Base-by-base conservation (phyloP, 306 rosid species). In the Acacia confusa region DNA sequence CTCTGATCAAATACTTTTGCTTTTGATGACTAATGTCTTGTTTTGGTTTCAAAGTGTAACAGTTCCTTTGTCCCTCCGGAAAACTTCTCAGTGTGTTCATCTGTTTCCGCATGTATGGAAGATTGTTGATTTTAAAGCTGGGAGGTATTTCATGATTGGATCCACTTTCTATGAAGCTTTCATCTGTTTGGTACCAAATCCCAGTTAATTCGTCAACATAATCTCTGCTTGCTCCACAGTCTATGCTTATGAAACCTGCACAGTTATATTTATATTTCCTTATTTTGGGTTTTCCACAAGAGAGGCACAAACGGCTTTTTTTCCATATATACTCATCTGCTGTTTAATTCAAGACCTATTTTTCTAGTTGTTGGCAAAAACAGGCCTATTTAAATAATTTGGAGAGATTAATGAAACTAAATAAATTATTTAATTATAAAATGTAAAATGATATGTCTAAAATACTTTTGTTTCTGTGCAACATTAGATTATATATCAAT, bases 1-100 rank as follows among this genome's bases (percentile, higher is more conserved):
- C 85, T 75, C 90, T 58, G 34, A 90, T 82, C 58, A 90, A 27
- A 58, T 84, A 86, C 1, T 69, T 84, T 50, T 20, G 53, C 44
- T 44, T 44, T 9, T 83, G 3, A 43, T 43, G 2, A 3, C 15
- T 0, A 0, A 4, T 16, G 7, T 48, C 60, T 64, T 47, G 79
- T 1, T 80, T 79, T 0, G 88, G 84, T 9, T 55, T 84, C 22
- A 88, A 38, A 27, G 60, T 75, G 81, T 82, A 90, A 81, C 93
- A 90, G 40, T 78, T 90, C 50, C 76, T 84, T 17, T 3, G 28
- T 47, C 88, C 87, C 0, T 72, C 22, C 11, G 88, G 87, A 36
- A 90, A 90, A 41, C 86, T 86, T 81, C 93, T 85, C 11, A 87
- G 13, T 7, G 44, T 81, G 28, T 11, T 7, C 19, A 78, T 34